These are phyloP conservation scores for Volvox reticuliferus DNA, from an alignment of 139 green algal species.

Conservation along the genomic window DNA sequence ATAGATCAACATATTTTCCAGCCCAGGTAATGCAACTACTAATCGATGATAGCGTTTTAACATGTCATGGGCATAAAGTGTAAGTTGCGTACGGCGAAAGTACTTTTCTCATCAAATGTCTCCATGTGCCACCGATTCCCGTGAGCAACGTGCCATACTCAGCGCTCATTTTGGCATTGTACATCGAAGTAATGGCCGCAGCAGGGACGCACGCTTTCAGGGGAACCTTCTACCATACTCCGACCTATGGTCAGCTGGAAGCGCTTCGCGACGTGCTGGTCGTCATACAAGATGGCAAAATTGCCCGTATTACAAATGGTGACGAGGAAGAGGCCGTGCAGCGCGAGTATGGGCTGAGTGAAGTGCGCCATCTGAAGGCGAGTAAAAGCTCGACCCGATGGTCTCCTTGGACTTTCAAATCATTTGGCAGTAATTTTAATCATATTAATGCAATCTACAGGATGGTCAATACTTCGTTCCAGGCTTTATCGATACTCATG, in stretches of 20 bases:
- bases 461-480: constrained; percentile 64
- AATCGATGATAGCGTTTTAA: too few relatives aligned
- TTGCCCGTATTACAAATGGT: constrained; percentile 31
- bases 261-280: constrained; percentile 52
- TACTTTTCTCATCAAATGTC: too few relatives aligned
- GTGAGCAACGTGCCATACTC: background rate
- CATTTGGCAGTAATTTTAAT: background rate
- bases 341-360: constrained; percentile 13
- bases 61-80: too few relatives aligned
- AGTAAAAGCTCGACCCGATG: background rate
- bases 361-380: constrained; percentile 36
- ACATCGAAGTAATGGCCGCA: background rate
- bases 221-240: constrained; percentile 61
- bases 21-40: too few relatives aligned
- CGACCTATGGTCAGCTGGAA: constrained; percentile 54
- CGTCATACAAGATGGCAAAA: constrained; percentile 53
- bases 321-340: constrained; percentile 35
- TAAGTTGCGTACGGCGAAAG: too few relatives aligned
- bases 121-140: background rate
- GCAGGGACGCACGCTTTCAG: constrained; percentile 44
- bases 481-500: constrained; percentile 66
- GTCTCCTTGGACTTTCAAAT: background rate
- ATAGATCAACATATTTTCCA: too few relatives aligned
- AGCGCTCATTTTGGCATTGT: background rate
- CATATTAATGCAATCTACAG: background rate